A percentile compares a stretch with the other conserved stretches of the same genome.
phyloP scores from a whole-genome alignment of 2,329 filamentous ascomycete genomes.

The Anisogramma anomala region DNA sequence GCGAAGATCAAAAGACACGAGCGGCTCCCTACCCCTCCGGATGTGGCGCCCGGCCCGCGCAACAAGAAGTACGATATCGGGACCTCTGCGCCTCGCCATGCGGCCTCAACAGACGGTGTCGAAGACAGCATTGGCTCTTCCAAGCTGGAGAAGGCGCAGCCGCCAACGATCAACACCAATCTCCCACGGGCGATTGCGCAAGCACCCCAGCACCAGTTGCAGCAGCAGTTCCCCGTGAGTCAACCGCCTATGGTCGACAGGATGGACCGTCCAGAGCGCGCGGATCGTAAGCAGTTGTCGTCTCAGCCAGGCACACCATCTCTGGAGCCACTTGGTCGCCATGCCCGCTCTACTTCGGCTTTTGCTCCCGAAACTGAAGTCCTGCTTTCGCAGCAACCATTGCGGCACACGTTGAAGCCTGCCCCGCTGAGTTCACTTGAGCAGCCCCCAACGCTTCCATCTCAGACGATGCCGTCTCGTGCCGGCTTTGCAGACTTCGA shows the following conservation, averaged over 20 bases:
- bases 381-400: conserved; percentile 22
- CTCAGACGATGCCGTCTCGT: conserved; percentile 24
- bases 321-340: conserved; percentile 7
- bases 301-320: conserved; percentile 10
- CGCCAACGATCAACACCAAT: conserved; percentile 19
- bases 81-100: conserved; percentile 27
- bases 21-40: conserved; percentile 47
- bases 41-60: conserved; percentile 39
- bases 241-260: conserved; percentile 12
- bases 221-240: conserved; percentile 19
- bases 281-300: conserved; percentile 10
- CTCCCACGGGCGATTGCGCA: conserved; percentile 24
- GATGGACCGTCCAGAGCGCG: conserved; percentile 5
- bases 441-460: conserved; percentile 18
- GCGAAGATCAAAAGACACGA: conserved; percentile 43
- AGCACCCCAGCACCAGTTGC: conserved; percentile 20
- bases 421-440: conserved; percentile 18
- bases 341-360: conserved; percentile 8
- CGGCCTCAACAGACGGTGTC: conserved; percentile 31
- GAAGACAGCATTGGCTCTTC: conserved; percentile 31
- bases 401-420: conserved; percentile 31
- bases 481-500: conserved; percentile 13
- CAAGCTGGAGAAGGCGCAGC: conserved; percentile 32
- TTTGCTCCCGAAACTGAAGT: conserved; percentile 7
- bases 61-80: conserved; percentile 41